A percentile compares a stretch with the other conserved stretches of the same genome.
These are phyloP conservation scores for Orbilia quercus DNA, from an alignment of 2,329 filamentous ascomycete species.

Conservation along the genomic window DNA sequence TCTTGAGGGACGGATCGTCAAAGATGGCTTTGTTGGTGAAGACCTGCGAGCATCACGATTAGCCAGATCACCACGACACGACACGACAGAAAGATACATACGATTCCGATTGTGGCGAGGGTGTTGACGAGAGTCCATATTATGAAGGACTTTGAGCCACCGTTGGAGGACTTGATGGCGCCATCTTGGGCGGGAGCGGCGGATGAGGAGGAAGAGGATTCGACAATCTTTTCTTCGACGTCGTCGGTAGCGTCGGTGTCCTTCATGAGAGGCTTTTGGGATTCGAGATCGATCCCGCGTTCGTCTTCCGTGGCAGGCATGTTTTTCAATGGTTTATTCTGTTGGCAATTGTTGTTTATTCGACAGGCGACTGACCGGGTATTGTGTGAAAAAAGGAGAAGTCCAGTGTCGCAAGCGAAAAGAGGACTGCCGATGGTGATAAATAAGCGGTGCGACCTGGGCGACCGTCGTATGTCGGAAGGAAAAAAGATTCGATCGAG, in stretches of 20 bases:
- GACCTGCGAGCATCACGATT: slow-evolving; percentile 66
- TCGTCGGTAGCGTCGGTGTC: slow-evolving; percentile 48
- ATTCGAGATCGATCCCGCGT: slow-evolving; percentile 49
- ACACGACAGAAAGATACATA: too few relatives aligned
- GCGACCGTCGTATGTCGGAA: slow-evolving; percentile 22
- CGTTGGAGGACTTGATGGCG: slow-evolving; percentile 40
- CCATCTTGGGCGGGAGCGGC: slow-evolving; percentile 41
- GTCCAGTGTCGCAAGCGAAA: slow-evolving; percentile 12
- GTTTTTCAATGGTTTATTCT: slow-evolving; percentile 1
- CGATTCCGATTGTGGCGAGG: slow-evolving; percentile 73
- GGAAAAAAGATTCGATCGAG: too few relatives aligned
- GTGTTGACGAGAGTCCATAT: slow-evolving; percentile 73
- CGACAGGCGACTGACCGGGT: too few relatives aligned
- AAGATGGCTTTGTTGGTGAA: slow-evolving; percentile 79
- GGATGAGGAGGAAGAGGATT: slow-evolving; percentile 20
- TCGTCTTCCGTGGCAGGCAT: slow-evolving; percentile 50
- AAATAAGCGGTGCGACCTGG: not conserved
- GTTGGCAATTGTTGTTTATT: too few relatives aligned
- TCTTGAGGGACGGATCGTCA: slow-evolving; percentile 71
- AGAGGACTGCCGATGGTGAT: not conserved
- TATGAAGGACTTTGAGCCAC: slow-evolving; percentile 59
- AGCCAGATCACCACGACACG: too few relatives aligned
- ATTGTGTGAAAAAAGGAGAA: not conserved
- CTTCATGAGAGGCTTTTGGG: slow-evolving; percentile 49
- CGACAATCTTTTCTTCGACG: slow-evolving; percentile 40